Base-by-base conservation (phyloP, 805 yeast species). In the Yarrowia porcina region DNA sequence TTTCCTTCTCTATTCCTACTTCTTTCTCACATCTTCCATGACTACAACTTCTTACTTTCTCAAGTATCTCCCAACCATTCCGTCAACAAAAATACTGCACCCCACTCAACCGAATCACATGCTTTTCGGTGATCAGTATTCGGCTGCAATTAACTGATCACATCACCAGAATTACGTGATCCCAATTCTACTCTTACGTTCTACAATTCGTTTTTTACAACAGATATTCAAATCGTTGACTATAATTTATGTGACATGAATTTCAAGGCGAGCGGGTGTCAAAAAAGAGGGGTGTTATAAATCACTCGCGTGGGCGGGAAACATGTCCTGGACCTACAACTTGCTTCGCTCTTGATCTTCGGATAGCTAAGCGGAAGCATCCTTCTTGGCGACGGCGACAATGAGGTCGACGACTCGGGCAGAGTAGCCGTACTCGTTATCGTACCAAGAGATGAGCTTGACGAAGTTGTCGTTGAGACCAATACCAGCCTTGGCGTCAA, bases 371-470 rank as follows among this genome's bases (percentile, higher is more conserved):
- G 52, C 54, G 28, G 63, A 59, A 39, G 60, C 60, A 57, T 59
- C 63, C 63, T 59, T 59, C 63, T 83, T 82, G 70, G 96, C 93
- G 75, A 88, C 85, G 82, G 83, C 86, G 79, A 87, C 85, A 72
- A 90, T 79, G 75, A 90, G 82, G 83, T 90, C 97, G 70, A 90
- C 96, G 71, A 90, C 96, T 84, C 97, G 90, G 80, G 94, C 88
- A 73, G 96, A 88, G 89, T 90, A 90, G 78, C 97, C 97, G 82
- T 78, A 90, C 83, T 90, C 97, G 81, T 90, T 90, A 79, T 90
- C 97, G 85, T 90, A 90, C 96, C 96, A 90, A 66, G 96, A 83
- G 79, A 90, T 82, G 75, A 90, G 83, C 86, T 90, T 90, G 80
- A 89, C 94, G 78, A 90, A 90, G 73, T 86, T 85, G 76, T 90